Percentiles rank a stretch among this genome's conserved stretches.
These are phyloP conservation scores for Globisporangium emineosum DNA, from an alignment of 352 stramenopile genomes.

Conservation along the genomic window DNA sequence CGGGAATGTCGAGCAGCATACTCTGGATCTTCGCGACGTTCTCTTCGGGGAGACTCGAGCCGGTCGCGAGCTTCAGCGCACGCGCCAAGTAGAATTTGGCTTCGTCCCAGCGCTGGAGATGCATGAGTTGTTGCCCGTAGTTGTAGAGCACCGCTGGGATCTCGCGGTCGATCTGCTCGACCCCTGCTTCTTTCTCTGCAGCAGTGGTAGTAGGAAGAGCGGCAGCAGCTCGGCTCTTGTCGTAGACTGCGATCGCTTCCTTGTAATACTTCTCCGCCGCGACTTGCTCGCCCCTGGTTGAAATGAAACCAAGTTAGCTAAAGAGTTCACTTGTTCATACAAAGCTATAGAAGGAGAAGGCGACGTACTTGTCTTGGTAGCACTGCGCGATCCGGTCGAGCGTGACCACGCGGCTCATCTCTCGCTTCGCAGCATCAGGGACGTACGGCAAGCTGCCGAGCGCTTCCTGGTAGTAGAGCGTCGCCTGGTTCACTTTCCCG, in stretches of 20 bases:
- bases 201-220: neutral
- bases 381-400: conserved; percentile 77
- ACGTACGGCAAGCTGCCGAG: conserved; percentile 45
- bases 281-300: conserved; percentile 24
- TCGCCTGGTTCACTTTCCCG: conserved; percentile 34
- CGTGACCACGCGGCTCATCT: conserved; percentile 57
- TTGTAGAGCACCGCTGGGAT: conserved; percentile 31
- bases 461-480: conserved; percentile 69
- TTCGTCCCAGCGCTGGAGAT: conserved; percentile 29
- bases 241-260: conserved; percentile 29
- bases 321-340: neutral
- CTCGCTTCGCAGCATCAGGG: conserved; percentile 25
- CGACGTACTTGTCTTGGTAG: conserved; percentile 55
- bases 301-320: neutral
- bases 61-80: conserved; percentile 3
- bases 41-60: conserved; percentile 5
- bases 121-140: conserved; percentile 29
- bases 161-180: conserved; percentile 24
- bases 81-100: conserved; percentile 7
- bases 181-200: neutral
- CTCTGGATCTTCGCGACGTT: conserved; percentile 3
- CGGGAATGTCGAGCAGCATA: neutral
- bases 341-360: neutral
- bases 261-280: conserved; percentile 42
- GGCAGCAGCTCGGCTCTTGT: conserved; percentile 11